A percentile compares a stretch with the other conserved stretches of the same genome.
These are phyloP conservation scores for Annulohypoxylon maeteangense DNA, from an alignment of 495 filamentous ascomycete genomes.

Conservation along the genomic window DNA sequence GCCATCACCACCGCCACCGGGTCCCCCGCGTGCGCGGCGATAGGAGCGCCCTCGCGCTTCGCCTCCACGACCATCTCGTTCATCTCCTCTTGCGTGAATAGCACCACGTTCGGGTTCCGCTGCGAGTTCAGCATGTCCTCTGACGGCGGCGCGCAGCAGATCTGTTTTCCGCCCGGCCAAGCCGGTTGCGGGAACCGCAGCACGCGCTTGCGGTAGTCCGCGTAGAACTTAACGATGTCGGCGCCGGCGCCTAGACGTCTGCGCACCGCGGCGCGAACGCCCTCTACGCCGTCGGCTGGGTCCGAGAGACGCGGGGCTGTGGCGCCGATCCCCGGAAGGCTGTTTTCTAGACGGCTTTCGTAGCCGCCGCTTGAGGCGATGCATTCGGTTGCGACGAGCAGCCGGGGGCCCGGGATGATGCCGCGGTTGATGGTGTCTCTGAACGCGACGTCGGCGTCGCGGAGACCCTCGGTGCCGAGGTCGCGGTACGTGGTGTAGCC, in stretches of 20 bases:
- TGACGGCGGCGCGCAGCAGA: constrained; percentile 38
- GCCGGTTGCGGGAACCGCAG: constrained; percentile 56
- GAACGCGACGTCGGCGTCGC: constrained; percentile 56
- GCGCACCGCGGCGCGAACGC: constrained; percentile 58
- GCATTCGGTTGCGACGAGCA: constrained; percentile 63
- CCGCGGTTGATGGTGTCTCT: constrained; percentile 62
- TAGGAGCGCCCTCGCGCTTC: constrained; percentile 50
- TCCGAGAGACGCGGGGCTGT: constrained; percentile 55
- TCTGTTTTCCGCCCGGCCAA: constrained; percentile 34
- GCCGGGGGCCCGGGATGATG: constrained; percentile 61
- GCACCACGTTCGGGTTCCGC: constrained; percentile 55
- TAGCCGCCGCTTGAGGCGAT: constrained; percentile 61
- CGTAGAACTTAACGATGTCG: constrained; percentile 65
- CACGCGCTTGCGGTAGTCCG: constrained; percentile 60
- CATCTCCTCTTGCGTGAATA: constrained; percentile 63
- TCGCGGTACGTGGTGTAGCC: constrained; percentile 67
- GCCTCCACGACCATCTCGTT: constrained; percentile 61
- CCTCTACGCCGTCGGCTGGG: constrained; percentile 56
- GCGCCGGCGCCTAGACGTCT: constrained; percentile 60
- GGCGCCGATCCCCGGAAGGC: constrained; percentile 39
- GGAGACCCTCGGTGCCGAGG: constrained; percentile 62
- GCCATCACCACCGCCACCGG: constrained; percentile 59
- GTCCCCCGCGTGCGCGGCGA: constrained; percentile 59
- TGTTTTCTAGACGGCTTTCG: constrained; percentile 59
- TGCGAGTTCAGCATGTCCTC: constrained; percentile 43